phyloP scores from a whole-genome alignment of 148 eudicot genomes.

The Heliosperma pusillum region DNA sequence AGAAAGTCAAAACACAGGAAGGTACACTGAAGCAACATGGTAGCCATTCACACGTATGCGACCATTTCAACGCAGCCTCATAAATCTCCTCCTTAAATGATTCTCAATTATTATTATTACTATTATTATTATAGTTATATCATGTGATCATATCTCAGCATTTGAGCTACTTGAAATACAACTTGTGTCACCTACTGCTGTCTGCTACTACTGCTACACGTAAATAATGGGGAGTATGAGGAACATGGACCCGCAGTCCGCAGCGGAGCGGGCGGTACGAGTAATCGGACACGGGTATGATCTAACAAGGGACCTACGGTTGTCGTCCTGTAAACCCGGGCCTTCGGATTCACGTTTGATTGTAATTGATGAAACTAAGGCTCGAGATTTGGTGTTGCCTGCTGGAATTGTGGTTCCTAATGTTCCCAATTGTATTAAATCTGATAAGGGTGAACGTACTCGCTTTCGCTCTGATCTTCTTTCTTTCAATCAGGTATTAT shows the following conservation, averaged over 20 bases:
- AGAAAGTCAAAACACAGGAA: background rate
- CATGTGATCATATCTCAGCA: background rate
- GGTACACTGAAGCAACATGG: background rate
- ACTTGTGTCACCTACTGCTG: background rate
- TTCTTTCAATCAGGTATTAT: slow-evolving; percentile 71
- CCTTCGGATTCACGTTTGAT: slow-evolving; percentile 63
- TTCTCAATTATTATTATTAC: background rate
- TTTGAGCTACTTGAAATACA: no score
- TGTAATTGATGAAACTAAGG: slow-evolving; percentile 43
- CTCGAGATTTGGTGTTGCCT: slow-evolving; percentile 62
- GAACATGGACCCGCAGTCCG: slow-evolving; percentile 57
- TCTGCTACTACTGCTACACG: background rate
- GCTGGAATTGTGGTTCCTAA: slow-evolving; percentile 58
- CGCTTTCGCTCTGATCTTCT: slow-evolving; percentile 85
- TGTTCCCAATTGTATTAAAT: slow-evolving; percentile 61
- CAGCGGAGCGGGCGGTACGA: slow-evolving; percentile 80
- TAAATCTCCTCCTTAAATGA: background rate
- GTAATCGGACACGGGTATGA: slow-evolving; percentile 86
- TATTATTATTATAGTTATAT: background rate
- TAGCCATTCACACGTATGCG: slow-evolving; percentile 5
- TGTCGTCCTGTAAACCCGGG: slow-evolving; percentile 61
- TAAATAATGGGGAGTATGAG: slow-evolving; percentile 21
- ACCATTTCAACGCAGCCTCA: slow-evolving; percentile 5
- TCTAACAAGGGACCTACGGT: slow-evolving; percentile 54
- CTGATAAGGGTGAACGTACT: slow-evolving; percentile 92